A percentile compares a stretch with the other conserved stretches of the same genome.
phyloP scores from a whole-genome alignment of 225 moss, liverwort and hornwort genomes.

The Pseudoscleropodium purum region DNA sequence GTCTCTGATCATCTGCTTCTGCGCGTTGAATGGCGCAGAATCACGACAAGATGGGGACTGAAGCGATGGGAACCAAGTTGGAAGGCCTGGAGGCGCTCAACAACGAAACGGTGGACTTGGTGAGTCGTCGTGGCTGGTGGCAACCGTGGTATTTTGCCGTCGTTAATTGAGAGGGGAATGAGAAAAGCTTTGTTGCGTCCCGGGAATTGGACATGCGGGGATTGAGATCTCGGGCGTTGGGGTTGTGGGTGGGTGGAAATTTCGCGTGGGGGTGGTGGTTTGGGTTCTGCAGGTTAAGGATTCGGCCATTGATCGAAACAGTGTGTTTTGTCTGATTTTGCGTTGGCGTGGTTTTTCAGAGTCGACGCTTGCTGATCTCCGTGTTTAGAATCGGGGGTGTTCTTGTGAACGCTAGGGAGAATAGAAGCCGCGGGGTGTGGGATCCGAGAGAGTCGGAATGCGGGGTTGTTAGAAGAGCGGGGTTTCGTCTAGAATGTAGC shows the following conservation, averaged over 20 bases:
- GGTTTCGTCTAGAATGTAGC: not conserved
- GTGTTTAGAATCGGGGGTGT: not conserved
- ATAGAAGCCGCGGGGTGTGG: not conserved
- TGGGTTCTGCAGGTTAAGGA: not conserved
- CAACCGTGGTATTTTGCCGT: not conserved
- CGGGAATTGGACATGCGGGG: not conserved
- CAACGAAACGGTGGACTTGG: constrained; percentile 37
- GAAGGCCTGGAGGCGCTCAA: constrained; percentile 31
- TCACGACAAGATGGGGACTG: not conserved
- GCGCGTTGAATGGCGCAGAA: constrained; percentile 12
- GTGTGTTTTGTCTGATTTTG: not conserved
- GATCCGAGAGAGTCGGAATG: not conserved
- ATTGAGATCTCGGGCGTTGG: not conserved
- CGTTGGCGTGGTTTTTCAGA: not conserved
- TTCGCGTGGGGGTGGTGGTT: not conserved
- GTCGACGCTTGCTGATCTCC: not conserved
- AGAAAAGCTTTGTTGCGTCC: not conserved
- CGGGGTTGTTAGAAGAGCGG: not conserved
- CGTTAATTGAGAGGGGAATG: not conserved
- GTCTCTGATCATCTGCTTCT: not conserved
- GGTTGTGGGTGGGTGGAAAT: not conserved
- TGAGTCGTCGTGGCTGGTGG: not conserved
- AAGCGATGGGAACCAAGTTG: not conserved
- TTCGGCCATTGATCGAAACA: not conserved
- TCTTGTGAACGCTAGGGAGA: not conserved